Conservation (phyloP, 2,329 filamentous ascomycete genomes). For the Aureobasidium sp. region DNA sequence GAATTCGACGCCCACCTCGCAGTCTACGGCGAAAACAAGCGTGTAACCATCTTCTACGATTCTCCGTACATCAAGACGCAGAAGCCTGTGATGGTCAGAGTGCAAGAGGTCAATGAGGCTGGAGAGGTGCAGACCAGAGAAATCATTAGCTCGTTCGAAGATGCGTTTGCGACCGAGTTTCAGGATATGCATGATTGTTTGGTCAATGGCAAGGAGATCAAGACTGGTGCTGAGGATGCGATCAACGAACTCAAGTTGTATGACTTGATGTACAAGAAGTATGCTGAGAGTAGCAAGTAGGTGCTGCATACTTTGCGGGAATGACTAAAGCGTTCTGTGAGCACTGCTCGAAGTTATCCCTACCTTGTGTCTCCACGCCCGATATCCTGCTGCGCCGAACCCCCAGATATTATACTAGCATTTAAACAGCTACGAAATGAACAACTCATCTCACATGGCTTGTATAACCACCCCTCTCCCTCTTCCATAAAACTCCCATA, state of each 20-base stretch:
- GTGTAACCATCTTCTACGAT: slow-evolving; percentile 46
- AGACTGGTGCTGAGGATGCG: slow-evolving; percentile 36
- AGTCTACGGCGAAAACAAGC: slow-evolving; percentile 46
- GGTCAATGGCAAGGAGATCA: slow-evolving; percentile 30
- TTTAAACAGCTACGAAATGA: too few species aligned
- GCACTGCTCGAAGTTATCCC: too few species aligned
- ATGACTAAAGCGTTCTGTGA: too few species aligned
- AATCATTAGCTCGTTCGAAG: slow-evolving; percentile 39
- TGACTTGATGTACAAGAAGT: slow-evolving; percentile 24
- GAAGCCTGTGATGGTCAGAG: slow-evolving; percentile 37
- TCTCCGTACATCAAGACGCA: slow-evolving; percentile 50
- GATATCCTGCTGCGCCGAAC: too few species aligned
- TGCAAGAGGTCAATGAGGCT: slow-evolving; percentile 36
- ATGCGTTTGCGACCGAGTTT: slow-evolving; percentile 37
- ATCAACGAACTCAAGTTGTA: slow-evolving; percentile 31
- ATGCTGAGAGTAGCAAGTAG: slow-evolving; percentile 3
- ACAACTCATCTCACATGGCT: too few species aligned
- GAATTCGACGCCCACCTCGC: slow-evolving; percentile 45
- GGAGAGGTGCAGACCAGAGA: slow-evolving; percentile 22
- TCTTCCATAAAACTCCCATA: too few species aligned
- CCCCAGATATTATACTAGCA: too few species aligned
- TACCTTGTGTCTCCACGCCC: too few species aligned
- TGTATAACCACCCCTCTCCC: too few species aligned
- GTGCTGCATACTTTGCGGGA: too few species aligned
- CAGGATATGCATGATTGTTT: slow-evolving; percentile 32